These are phyloP conservation scores for Oryza meyeriana DNA, from an alignment of 176 grass and related monocot genomes.

Conservation along the genomic window DNA sequence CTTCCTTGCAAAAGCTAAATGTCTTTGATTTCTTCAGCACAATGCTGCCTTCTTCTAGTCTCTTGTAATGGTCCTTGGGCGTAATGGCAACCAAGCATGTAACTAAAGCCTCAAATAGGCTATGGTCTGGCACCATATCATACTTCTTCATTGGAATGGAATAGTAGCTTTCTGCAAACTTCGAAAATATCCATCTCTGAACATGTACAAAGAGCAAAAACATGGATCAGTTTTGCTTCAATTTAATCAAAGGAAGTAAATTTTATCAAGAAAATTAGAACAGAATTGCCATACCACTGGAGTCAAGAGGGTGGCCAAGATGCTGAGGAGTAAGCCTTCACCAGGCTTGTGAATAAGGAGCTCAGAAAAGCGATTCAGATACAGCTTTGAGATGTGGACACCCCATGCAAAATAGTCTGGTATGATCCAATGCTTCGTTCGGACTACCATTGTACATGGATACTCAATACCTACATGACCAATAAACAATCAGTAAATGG, in stretches of 20 bases:
- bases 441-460: conserved; percentile 40
- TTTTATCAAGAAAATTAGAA: background rate
- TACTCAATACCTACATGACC: background rate
- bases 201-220: background rate
- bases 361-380: conserved; percentile 42
- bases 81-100: conserved; percentile 40
- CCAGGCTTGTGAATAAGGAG: conserved; percentile 44
- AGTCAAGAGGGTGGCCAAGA: conserved; percentile 25
- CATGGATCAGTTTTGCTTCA: background rate
- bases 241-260: background rate
- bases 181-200: conserved; percentile 51
- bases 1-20: conserved; percentile 56
- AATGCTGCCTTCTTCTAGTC: conserved; percentile 62
- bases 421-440: conserved; percentile 52
- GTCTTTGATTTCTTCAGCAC: conserved; percentile 49
- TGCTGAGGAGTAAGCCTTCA: conserved; percentile 30
- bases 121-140: conserved; percentile 53
- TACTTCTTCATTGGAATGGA: conserved; percentile 49
- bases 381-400: conserved; percentile 20
- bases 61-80: conserved; percentile 50
- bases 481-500: background rate
- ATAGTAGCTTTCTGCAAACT: conserved; percentile 61
- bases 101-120: conserved; percentile 38
- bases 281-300: conserved; percentile 27
- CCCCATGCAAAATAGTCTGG: conserved; percentile 40